phyloP scores from a whole-genome alignment of 306 rosid genomes.

The Malus domestica region ASM211411v1 NC_041798.1:37662501-37663000 shows the following conservation, averaged over 20 bases:
- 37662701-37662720: background rate
- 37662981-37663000: background rate
- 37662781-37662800: slow-evolving; percentile 4
- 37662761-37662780: slow-evolving; percentile 6
- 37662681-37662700: background rate
- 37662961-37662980: background rate
- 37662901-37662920: background rate
- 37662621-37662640: background rate
- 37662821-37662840: background rate
- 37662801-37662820: slow-evolving; percentile 1
- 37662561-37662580: slow-evolving; percentile 23
- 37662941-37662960: background rate
- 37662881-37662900: background rate
- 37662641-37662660: background rate
- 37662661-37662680: background rate
- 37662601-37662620: background rate
- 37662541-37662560: slow-evolving; percentile 10
- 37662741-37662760: background rate
- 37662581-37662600: background rate
- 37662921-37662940: background rate
- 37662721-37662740: background rate
- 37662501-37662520: background rate
- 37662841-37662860: background rate
- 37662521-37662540: slow-evolving; percentile 14
- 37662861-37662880: background rate